These are phyloP conservation scores for Trypanosoma conorhini DNA, from an alignment of 208 protist genomes.

Conservation along the genomic window DNA sequence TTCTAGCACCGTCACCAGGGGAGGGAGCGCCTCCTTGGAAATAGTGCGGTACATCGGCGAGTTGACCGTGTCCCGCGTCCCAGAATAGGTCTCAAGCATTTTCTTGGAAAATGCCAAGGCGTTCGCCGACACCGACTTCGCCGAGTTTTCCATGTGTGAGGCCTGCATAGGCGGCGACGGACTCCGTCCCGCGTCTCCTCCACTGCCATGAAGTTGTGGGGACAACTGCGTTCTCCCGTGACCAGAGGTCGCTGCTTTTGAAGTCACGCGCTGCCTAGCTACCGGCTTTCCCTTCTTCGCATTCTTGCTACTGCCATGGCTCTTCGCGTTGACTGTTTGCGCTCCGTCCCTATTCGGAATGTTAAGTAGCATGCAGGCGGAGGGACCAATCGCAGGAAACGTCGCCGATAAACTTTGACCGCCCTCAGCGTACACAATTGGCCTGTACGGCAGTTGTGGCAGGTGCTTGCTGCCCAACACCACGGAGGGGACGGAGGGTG, in stretches of 20 bases:
- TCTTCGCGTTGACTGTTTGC: neutral
- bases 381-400: conserved; percentile 55
- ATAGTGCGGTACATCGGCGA: conserved; percentile 3
- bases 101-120: conserved; percentile 4
- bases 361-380: conserved; percentile 40
- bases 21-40: conserved; percentile 12
- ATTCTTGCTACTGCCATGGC: neutral
- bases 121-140: conserved; percentile 5
- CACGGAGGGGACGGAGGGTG: conserved; percentile 45
- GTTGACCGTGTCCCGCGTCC: neutral
- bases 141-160: neutral
- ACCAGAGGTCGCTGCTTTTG: neutral
- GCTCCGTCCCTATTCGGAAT: neutral
- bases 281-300: conserved; percentile 2
- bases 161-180: neutral
- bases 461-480: conserved; percentile 23
- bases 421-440: conserved; percentile 5
- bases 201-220: neutral
- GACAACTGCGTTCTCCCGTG: neutral
- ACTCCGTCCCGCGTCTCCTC: neutral
- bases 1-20: conserved; percentile 19
- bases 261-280: neutral
- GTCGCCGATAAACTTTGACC: conserved; percentile 12
- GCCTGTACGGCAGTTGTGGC: conserved; percentile 21
- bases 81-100: conserved; percentile 15